Evolutionary conservation across 1,284 basidiomycete genomes (phyloP).

Genomic region (Puccinia coronata): DNA sequence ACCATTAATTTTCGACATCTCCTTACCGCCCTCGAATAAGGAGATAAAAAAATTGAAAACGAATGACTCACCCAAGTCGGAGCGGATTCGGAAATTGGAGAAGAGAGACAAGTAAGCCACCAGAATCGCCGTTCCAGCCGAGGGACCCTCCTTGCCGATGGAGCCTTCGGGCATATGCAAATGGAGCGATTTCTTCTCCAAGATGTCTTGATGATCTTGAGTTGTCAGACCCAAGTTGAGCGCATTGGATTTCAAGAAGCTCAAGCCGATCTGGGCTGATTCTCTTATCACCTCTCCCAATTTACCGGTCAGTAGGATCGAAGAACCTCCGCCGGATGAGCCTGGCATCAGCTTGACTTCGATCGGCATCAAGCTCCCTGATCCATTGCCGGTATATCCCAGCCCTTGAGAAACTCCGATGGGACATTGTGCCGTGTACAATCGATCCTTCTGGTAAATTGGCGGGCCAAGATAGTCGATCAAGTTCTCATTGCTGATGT

Average conservation of each 20-base stretch:
- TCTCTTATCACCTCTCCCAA: conserved; percentile 97
- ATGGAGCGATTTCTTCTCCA: conserved; percentile 78
- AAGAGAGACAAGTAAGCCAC: conserved; percentile 88
- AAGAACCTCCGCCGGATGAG: conserved; percentile 83
- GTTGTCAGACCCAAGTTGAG: conserved; percentile 80
- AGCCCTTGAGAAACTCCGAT: conserved; percentile 91
- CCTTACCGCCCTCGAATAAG: neutral
- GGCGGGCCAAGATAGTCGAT: conserved; percentile 96
- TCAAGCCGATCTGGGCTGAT: conserved; percentile 87
- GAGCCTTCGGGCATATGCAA: conserved; percentile 96
- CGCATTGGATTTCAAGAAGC: conserved; percentile 89
- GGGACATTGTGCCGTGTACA: conserved; percentile 80
- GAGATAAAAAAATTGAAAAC: neutral
- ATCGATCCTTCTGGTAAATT: conserved; percentile 89
- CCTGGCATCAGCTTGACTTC: conserved; percentile 79
- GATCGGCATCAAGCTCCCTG: conserved; percentile 94
- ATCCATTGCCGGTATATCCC: conserved; percentile 93
- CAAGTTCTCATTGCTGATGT: conserved; percentile 80
- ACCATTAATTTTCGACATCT: no score
- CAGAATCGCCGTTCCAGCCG: conserved; percentile 88
- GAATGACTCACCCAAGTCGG: conserved; percentile 73
- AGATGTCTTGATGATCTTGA: conserved; percentile 72
- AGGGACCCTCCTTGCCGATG: conserved; percentile 96
- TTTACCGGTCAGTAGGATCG: conserved; percentile 86
- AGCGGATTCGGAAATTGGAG: conserved; percentile 75